A percentile compares a stretch with the other conserved stretches of the same genome.
Conservation (phyloP, 495 filamentous ascomycete genomes). For the Aspergillus saccharolyticus region DNA sequence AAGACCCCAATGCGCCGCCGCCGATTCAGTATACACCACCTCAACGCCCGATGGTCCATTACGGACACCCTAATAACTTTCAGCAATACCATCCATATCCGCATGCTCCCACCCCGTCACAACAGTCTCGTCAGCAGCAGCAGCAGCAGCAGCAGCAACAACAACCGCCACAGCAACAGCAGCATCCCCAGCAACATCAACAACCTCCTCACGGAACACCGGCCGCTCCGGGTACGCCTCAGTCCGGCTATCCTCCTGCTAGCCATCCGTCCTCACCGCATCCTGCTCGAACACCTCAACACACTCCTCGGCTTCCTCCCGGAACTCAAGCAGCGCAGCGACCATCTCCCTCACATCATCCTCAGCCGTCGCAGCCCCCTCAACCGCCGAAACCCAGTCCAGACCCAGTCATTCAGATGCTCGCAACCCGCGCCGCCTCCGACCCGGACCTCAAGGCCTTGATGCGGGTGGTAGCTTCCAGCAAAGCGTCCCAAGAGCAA, state of each 20-base stretch:
- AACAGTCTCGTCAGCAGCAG: constrained; percentile 20
- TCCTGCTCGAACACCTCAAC: constrained; percentile 23
- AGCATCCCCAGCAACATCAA: constrained; percentile 27
- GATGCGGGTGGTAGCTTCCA: constrained; percentile 91
- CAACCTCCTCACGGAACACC: constrained; percentile 16
- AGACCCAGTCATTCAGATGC: constrained; percentile 92
- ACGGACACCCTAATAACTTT: constrained; percentile 56
- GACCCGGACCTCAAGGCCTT: constrained; percentile 88
- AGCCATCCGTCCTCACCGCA: constrained; percentile 26
- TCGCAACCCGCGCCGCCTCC: constrained; percentile 80
- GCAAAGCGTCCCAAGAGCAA: constrained; percentile 72
- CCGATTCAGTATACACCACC: constrained; percentile 45
- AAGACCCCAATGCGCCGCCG: constrained; percentile 56
- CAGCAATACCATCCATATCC: constrained; percentile 47
- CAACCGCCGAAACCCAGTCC: constrained; percentile 52
- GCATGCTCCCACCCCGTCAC: constrained; percentile 34
- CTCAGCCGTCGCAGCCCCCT: constrained; percentile 19
- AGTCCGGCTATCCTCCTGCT: constrained; percentile 14
- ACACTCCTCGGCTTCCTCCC: constrained; percentile 26
- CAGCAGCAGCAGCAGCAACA: constrained; percentile 29
- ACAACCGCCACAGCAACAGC: constrained; percentile 18
- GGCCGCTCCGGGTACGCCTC: constrained; percentile 16
- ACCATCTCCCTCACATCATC: constrained; percentile 30
- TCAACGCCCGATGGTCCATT: constrained; percentile 62
- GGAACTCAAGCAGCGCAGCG: constrained; percentile 30